Percentiles rank a stretch among this genome's conserved stretches.
Evolutionary conservation across 352 stramenopile species (phyloP).

Genomic region (Pythium rishiriense): DNA sequence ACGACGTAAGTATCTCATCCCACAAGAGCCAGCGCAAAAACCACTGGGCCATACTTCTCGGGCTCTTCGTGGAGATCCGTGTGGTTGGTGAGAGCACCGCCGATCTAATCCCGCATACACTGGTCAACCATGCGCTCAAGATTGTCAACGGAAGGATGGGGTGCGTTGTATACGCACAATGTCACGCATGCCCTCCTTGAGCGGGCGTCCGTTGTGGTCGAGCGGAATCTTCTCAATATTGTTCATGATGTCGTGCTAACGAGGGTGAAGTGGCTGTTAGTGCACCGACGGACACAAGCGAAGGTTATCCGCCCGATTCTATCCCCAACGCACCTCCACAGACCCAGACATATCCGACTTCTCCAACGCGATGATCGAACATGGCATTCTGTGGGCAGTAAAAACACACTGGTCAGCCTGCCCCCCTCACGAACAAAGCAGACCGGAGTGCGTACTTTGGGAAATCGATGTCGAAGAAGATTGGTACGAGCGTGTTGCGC

Average conservation of each 20-base stretch:
- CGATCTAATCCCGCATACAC: constrained; percentile 40
- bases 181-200: constrained; percentile 55
- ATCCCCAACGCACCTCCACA: constrained; percentile 37
- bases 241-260: constrained; percentile 74
- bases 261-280: background rate
- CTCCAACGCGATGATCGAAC: constrained; percentile 70
- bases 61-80: constrained; percentile 57
- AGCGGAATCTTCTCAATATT: constrained; percentile 79
- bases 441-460: constrained; percentile 36
- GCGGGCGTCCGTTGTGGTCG: constrained; percentile 42
- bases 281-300: background rate
- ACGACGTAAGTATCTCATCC: background rate
- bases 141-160: background rate
- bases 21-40: background rate
- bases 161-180: constrained; percentile 23
- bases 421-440: background rate
- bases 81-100: constrained; percentile 68
- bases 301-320: background rate
- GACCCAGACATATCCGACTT: constrained; percentile 68
- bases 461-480: constrained; percentile 85
- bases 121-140: background rate
- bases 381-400: constrained; percentile 57
- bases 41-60: constrained; percentile 35
- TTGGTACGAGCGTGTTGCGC: constrained; percentile 65
- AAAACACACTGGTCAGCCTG: background rate